Conservation (phyloP, 2,329 filamentous ascomycete genomes). For the Penicillium expansum region DNA sequence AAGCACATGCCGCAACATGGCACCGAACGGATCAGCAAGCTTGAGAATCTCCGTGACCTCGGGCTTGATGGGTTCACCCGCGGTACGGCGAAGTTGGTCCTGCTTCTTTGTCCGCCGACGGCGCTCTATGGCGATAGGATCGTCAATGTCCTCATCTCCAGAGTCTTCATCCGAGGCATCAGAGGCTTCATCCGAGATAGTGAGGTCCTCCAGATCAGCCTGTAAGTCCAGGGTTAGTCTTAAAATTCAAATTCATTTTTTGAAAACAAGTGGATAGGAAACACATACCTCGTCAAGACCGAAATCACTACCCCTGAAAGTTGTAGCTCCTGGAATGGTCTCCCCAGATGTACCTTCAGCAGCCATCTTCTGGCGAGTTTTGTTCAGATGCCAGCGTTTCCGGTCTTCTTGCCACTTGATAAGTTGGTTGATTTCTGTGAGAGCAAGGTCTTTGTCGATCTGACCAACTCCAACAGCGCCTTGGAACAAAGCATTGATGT, state of each 20-base stretch:
- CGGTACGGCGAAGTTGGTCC: constrained; percentile 74
- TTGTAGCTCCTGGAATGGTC: constrained; percentile 52
- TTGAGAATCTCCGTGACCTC: constrained; percentile 75
- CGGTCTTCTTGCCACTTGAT: constrained; percentile 92
- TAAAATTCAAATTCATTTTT: not conserved
- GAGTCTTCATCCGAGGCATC: constrained; percentile 65
- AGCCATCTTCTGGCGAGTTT: constrained; percentile 98
- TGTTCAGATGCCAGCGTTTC: constrained; percentile 98
- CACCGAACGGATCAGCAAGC: constrained; percentile 73
- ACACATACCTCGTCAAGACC: constrained; percentile 70
- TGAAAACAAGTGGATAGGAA: not conserved
- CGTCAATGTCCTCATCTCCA: constrained; percentile 68
- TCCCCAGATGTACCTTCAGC: constrained; percentile 63
- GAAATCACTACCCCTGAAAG: constrained; percentile 80
- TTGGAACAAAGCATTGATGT: constrained; percentile 91
- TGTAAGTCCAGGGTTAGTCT: constrained; percentile 27
- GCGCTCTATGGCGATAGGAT: constrained; percentile 85
- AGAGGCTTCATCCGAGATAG: constrained; percentile 70
- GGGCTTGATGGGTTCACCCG: constrained; percentile 82
- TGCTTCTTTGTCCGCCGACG: constrained; percentile 72
- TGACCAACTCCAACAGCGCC: constrained; percentile 66
- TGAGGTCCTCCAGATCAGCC: constrained; percentile 79
- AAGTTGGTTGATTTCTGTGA: constrained; percentile 77
- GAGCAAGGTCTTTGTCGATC: constrained; percentile 69
- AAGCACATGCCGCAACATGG: constrained; percentile 77